These are phyloP conservation scores for Cyclotella sp. DNA, from an alignment of 108 stramenopile species.

Conservation along the genomic window DNA sequence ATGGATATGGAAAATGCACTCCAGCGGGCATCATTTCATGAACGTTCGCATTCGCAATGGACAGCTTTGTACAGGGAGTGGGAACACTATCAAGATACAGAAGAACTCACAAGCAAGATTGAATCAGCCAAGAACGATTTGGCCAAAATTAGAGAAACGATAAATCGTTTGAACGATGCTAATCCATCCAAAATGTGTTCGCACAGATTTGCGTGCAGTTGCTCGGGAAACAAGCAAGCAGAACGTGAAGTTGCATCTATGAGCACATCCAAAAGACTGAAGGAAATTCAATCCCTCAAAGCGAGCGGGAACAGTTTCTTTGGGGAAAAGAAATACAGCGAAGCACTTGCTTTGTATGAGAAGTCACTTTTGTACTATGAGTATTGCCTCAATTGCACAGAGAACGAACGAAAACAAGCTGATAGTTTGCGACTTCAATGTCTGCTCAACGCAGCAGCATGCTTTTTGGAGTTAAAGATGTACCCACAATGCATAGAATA, in stretches of 20 bases:
- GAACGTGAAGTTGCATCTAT: constrained; percentile 28
- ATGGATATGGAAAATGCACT: constrained; percentile 4
- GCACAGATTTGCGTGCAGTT: constrained; percentile 15
- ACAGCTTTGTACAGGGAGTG: constrained; percentile 10
- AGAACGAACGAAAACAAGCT: background rate
- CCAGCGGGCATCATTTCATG: background rate
- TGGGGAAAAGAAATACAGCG: constrained; percentile 6
- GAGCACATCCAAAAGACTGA: constrained; percentile 17
- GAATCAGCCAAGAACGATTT: constrained; percentile 3
- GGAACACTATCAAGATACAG: constrained; percentile 23
- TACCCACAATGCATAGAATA: constrained; percentile 18
- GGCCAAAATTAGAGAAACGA: constrained; percentile 14
- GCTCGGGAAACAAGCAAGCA: constrained; percentile 22
- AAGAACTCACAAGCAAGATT: constrained; percentile 18
- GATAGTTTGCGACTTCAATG: constrained; percentile 19
- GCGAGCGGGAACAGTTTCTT: constrained; percentile 25
- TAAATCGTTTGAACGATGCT: background rate
- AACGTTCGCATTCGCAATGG: background rate
- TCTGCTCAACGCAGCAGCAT: constrained; percentile 30
- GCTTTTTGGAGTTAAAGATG: constrained; percentile 15
- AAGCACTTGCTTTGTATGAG: constrained; percentile 18
- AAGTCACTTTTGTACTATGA: constrained; percentile 29
- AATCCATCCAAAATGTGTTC: background rate
- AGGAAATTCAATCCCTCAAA: constrained; percentile 26
- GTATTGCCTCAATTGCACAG: constrained; percentile 31